Conservation (phyloP, 2,329 filamentous ascomycete species). For the Massarina eburnea region DNA sequence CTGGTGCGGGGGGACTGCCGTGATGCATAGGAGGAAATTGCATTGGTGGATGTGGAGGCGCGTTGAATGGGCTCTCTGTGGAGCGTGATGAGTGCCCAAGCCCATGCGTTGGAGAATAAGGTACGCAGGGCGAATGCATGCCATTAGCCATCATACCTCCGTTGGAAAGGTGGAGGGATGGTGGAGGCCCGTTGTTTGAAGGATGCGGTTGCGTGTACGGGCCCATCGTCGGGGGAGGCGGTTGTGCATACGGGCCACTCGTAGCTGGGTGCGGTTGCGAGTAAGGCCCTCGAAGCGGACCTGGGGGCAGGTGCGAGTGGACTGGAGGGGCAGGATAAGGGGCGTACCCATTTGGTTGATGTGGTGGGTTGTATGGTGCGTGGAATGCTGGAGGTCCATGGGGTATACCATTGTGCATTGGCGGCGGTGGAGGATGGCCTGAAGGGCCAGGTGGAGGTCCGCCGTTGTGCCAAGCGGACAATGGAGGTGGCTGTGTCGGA, state of each 20-base stretch:
- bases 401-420: slow-evolving; percentile 35
- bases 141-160: slow-evolving; percentile 39
- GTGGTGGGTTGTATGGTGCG: slow-evolving; percentile 29
- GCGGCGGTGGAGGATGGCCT: slow-evolving; percentile 20
- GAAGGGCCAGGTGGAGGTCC: slow-evolving; percentile 24
- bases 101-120: slow-evolving; percentile 40
- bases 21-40: slow-evolving; percentile 34
- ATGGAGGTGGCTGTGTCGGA: slow-evolving; percentile 29
- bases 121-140: slow-evolving; percentile 41
- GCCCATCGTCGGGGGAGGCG: neutral
- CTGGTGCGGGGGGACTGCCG: slow-evolving; percentile 34
- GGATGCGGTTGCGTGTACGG: slow-evolving; percentile 16
- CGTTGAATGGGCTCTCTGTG: slow-evolving; percentile 39
- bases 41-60: slow-evolving; percentile 26
- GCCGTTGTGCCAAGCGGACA: slow-evolving; percentile 33
- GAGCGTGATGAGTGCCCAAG: slow-evolving; percentile 39
- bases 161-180: slow-evolving; percentile 37
- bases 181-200: slow-evolving; percentile 29
- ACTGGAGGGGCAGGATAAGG: slow-evolving; percentile 34
- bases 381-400: slow-evolving; percentile 37
- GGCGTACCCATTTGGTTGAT: slow-evolving; percentile 37
- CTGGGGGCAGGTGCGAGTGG: slow-evolving; percentile 31
- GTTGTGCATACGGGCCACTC: neutral
- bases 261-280: slow-evolving; percentile 11
- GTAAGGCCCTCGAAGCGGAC: slow-evolving; percentile 31